These are phyloP conservation scores for Cladosporium phlei DNA, from an alignment of 2,329 filamentous ascomycete genomes.

Conservation along the genomic window DNA sequence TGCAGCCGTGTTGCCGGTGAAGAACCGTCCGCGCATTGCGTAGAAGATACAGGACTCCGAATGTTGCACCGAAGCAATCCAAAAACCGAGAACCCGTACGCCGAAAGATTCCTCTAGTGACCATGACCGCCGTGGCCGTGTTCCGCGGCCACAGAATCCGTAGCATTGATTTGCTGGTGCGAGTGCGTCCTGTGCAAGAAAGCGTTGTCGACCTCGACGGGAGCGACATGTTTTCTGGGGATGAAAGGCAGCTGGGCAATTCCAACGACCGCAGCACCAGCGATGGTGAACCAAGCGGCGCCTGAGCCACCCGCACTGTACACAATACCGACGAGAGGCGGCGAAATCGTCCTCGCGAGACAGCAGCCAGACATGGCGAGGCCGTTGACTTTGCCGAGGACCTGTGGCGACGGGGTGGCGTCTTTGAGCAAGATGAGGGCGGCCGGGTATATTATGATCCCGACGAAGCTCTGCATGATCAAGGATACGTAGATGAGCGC, in stretches of 20 bases:
- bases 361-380: slow-evolving; percentile 64
- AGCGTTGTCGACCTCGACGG: slow-evolving; percentile 8
- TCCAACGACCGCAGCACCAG: slow-evolving; percentile 49
- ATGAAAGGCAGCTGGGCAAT: slow-evolving; percentile 53
- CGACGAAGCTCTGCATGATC: slow-evolving; percentile 58
- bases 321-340: slow-evolving; percentile 60
- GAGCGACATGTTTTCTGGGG: slow-evolving; percentile 43
- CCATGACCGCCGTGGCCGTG: slow-evolving; percentile 2
- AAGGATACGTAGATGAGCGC: slow-evolving; percentile 59
- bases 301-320: slow-evolving; percentile 56
- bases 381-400: slow-evolving; percentile 65
- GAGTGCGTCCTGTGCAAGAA: slow-evolving; percentile 10
- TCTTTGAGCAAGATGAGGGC: slow-evolving; percentile 66
- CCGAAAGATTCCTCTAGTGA: no score
- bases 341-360: slow-evolving; percentile 60
- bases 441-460: slow-evolving; percentile 62
- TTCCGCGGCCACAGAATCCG: neutral
- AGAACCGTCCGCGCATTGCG: no score
- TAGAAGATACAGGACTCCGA: no score
- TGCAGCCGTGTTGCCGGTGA: no score
- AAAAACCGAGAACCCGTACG: no score
- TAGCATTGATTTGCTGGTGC: slow-evolving; percentile 1
- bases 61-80: no score
- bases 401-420: slow-evolving; percentile 56
- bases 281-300: slow-evolving; percentile 56